phyloP scores from a whole-genome alignment of 208 protist genomes.

The Leishmania tarentolae region DNA sequence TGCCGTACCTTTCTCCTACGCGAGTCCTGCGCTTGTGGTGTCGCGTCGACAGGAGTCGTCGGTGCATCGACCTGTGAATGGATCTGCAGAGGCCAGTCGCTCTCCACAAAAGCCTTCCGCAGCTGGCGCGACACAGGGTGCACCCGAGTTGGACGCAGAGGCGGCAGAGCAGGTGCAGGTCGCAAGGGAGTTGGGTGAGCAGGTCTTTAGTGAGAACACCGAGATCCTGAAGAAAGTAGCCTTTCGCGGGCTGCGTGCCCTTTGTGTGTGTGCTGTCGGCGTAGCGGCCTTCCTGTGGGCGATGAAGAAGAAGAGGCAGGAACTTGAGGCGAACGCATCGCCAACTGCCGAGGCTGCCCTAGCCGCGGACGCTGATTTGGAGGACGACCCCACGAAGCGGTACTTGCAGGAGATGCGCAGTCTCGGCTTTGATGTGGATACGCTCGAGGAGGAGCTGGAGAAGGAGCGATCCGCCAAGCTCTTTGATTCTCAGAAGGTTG shows the following conservation, averaged over 20 bases:
- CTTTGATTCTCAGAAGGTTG: not conserved
- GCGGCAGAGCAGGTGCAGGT: conserved; percentile 59
- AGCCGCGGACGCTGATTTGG: conserved; percentile 1
- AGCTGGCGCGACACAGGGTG: not conserved
- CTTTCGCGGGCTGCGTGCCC: conserved; percentile 66
- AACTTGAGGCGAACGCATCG: conserved; percentile 11
- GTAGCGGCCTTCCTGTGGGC: conserved; percentile 52
- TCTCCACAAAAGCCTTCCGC: not conserved
- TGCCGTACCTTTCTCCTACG: not conserved
- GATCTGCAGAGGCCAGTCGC: not conserved
- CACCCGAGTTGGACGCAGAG: conserved; percentile 42
- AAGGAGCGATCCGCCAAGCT: conserved; percentile 33
- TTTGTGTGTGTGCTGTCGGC: conserved; percentile 60
- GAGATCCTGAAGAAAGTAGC: conserved; percentile 68
- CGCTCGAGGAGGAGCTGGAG: conserved; percentile 77
- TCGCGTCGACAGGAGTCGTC: conserved; percentile 2
- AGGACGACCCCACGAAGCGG: conserved; percentile 63
- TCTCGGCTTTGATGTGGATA: conserved; percentile 84
- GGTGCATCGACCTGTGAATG: not conserved
- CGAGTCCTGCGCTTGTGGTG: not conserved
- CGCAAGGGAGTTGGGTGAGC: conserved; percentile 53
- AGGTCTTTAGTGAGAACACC: conserved; percentile 82
- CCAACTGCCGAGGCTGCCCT: not conserved
- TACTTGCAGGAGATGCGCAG: conserved; percentile 86
- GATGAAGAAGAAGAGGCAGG: conserved; percentile 44